phyloP scores from a whole-genome alignment of 345 rosid species.

The Diplotaxis tenuifolia region DNA sequence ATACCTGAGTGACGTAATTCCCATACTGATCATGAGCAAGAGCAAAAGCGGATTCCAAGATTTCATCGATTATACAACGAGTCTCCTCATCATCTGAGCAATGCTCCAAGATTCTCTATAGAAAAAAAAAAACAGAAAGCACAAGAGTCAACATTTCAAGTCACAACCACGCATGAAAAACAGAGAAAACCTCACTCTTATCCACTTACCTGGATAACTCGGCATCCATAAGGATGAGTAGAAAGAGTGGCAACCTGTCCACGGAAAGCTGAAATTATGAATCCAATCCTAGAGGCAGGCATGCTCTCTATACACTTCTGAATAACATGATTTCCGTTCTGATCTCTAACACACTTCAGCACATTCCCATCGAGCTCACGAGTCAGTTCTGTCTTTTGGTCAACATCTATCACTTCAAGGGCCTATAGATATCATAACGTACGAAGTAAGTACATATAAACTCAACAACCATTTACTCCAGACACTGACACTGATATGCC shows the following conservation, averaged over 20 bases:
- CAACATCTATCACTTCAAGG: slow-evolving; percentile 89
- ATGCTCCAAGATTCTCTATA: slow-evolving; percentile 91
- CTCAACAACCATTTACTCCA: neutral
- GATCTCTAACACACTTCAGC: slow-evolving; percentile 90
- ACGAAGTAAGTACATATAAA: slow-evolving; percentile 3
- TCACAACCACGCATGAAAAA: neutral
- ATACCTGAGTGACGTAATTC: slow-evolving; percentile 96
- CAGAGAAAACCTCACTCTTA: neutral
- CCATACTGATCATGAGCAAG: slow-evolving; percentile 99
- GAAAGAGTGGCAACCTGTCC: slow-evolving; percentile 87
- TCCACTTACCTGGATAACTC: slow-evolving; percentile 81
- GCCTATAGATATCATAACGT: slow-evolving; percentile 51
- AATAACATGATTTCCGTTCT: slow-evolving; percentile 95
- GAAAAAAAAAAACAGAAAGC: slow-evolving; percentile 31
- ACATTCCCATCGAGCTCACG: slow-evolving; percentile 91
- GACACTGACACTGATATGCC: neutral
- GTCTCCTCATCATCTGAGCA: slow-evolving; percentile 74
- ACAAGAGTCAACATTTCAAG: slow-evolving; percentile 3
- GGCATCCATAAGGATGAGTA: slow-evolving; percentile 96
- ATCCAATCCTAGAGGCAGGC: slow-evolving; percentile 70
- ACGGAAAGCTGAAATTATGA: slow-evolving; percentile 75
- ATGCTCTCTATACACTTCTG: slow-evolving; percentile 93
- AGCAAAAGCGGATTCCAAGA: slow-evolving; percentile 66
- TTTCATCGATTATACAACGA: slow-evolving; percentile 83
- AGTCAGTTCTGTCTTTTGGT: slow-evolving; percentile 72